These are phyloP conservation scores for Paraleonurus japonicus DNA, from an alignment of 257 asterid genomes.

Conservation along the genomic window DNA sequence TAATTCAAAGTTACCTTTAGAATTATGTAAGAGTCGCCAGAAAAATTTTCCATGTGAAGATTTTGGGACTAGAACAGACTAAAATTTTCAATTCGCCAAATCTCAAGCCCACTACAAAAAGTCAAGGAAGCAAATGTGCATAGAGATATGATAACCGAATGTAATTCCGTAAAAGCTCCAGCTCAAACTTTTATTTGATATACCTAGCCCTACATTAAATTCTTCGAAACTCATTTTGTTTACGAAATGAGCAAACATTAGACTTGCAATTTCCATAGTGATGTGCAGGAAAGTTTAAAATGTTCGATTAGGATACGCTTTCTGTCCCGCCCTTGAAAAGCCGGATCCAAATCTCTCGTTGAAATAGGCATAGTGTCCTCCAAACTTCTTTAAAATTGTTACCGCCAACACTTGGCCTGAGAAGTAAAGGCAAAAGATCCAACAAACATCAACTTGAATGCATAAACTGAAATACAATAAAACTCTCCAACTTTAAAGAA, in stretches of 20 bases:
- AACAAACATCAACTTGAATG: slow-evolving; percentile 8
- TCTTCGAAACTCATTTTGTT: neutral
- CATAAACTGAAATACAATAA: slow-evolving; percentile 1
- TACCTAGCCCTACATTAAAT: neutral
- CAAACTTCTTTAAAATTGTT: slow-evolving; percentile 28
- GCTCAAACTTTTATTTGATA: neutral
- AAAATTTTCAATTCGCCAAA: slow-evolving; percentile 78
- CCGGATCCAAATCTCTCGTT: slow-evolving; percentile 70
- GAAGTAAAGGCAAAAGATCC: slow-evolving; percentile 20
- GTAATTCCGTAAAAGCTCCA: slow-evolving; percentile 14
- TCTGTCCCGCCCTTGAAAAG: slow-evolving; percentile 74
- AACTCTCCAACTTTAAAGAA: neutral
- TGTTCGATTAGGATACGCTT: slow-evolving; percentile 61
- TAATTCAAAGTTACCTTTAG: slow-evolving; percentile 50
- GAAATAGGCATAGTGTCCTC: slow-evolving; percentile 66
- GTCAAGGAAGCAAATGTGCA: slow-evolving; percentile 36
- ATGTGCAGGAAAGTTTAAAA: neutral
- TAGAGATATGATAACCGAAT: neutral
- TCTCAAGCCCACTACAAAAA: slow-evolving; percentile 68
- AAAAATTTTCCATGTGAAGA: slow-evolving; percentile 69
- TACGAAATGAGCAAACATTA: slow-evolving; percentile 12
- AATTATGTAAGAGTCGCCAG: slow-evolving; percentile 76
- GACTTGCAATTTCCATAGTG: slow-evolving; percentile 8
- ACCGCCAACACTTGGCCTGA: slow-evolving; percentile 35
- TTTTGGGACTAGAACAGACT: slow-evolving; percentile 51